A percentile compares a stretch with the other conserved stretches of the same genome.
phyloP scores from a whole-genome alignment of 352 stramenopile genomes.

The Phytopythium ostracodes region DNA sequence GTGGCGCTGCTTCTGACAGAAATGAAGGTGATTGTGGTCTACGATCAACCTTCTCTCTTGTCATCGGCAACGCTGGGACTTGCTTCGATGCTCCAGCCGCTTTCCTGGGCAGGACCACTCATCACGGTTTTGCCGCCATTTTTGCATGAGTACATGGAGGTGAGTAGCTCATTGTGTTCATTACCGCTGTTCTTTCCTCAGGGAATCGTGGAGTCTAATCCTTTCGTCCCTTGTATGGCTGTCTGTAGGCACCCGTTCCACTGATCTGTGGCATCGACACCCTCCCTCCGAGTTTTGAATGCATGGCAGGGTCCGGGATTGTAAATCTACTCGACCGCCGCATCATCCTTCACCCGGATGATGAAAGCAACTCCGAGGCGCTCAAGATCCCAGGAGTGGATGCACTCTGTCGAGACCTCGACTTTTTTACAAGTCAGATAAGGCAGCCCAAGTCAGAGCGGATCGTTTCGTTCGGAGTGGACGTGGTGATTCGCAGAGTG shows the following conservation, averaged over 20 bases:
- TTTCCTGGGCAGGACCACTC: constrained; percentile 45
- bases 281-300: constrained; percentile 33
- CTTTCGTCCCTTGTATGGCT: neutral
- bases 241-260: constrained; percentile 36
- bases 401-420: constrained; percentile 30
- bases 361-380: constrained; percentile 13
- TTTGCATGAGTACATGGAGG: constrained; percentile 56
- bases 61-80: constrained; percentile 39
- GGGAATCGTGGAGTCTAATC: neutral
- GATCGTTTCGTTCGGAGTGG: constrained; percentile 27
- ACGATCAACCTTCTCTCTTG: constrained; percentile 33
- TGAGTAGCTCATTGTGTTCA: constrained; percentile 6
- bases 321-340: constrained; percentile 28
- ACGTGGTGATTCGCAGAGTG: constrained; percentile 43
- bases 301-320: constrained; percentile 28
- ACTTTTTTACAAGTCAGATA: constrained; percentile 30
- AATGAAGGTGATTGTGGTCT: constrained; percentile 54
- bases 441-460: constrained; percentile 15
- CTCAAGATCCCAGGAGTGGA: constrained; percentile 24
- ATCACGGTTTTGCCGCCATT: constrained; percentile 45
- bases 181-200: neutral
- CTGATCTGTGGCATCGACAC: constrained; percentile 48
- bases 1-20: constrained; percentile 38
- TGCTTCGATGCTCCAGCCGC: constrained; percentile 36
- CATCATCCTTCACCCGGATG: constrained; percentile 31